A percentile compares a stretch with the other conserved stretches of the same genome.
phyloP scores from a whole-genome alignment of 495 filamentous ascomycete species.

The Friedmanniomyces simplex region DNA sequence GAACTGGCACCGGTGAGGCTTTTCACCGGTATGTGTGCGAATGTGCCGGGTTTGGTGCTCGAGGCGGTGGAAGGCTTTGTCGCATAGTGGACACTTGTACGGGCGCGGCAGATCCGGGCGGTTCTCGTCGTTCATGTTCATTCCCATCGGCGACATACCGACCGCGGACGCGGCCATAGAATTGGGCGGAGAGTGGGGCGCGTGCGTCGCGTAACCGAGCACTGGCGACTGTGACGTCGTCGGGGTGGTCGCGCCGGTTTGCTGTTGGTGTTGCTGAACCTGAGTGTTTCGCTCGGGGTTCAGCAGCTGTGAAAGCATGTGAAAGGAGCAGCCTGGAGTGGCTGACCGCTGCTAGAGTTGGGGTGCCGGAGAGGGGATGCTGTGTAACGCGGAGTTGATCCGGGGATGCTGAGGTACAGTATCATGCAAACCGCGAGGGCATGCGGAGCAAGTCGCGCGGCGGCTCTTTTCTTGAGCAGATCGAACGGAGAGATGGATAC shows the following conservation, averaged over 20 bases:
- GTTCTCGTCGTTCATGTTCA: conserved; percentile 49
- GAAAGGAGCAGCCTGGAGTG: conserved; percentile 4
- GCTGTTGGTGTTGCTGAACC: not conserved
- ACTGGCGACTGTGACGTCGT: not conserved
- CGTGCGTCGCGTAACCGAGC: not conserved
- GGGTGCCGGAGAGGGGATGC: not conserved
- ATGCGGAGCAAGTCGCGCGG: not conserved
- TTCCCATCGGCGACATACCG: conserved; percentile 52
- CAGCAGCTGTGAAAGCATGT: conserved; percentile 22
- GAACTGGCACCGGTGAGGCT: conserved; percentile 90
- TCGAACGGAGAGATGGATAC: not conserved
- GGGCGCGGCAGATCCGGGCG: conserved; percentile 81
- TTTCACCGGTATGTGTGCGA: conserved; percentile 94
- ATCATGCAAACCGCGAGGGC: not conserved
- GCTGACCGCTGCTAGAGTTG: not conserved
- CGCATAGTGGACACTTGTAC: conserved; percentile 97
- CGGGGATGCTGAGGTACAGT: not conserved
- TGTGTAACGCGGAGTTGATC: not conserved
- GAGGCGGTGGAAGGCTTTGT: conserved; percentile 96
- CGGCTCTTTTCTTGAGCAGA: not conserved
- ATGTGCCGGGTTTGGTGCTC: conserved; percentile 98
- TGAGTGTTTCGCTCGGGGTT: conserved; percentile 13
- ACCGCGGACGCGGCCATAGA: conserved; percentile 17
- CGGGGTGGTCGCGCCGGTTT: not conserved
- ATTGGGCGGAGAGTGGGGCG: not conserved